A percentile compares a stretch with the other conserved stretches of the same genome.
These are phyloP conservation scores for Taphrina confusa DNA, from an alignment of 1,139 yeast species.

Conservation along the genomic window DNA sequence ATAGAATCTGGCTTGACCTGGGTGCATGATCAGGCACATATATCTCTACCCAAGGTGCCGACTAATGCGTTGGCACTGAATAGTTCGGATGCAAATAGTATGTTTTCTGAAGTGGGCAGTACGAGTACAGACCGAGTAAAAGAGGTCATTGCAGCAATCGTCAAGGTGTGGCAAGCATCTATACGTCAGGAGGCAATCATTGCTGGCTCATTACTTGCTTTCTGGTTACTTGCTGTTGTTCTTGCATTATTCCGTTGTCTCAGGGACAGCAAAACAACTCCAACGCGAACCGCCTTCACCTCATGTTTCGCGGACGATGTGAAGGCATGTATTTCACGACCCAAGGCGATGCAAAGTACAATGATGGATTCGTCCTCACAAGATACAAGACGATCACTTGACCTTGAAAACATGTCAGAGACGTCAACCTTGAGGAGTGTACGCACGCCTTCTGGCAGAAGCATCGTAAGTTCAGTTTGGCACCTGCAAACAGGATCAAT, in stretches of 20 bases:
- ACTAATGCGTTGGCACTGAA: slow-evolving; percentile 17
- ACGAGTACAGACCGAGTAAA: neutral
- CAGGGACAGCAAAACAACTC: neutral
- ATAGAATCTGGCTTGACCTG: slow-evolving; percentile 75
- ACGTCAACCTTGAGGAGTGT: neutral
- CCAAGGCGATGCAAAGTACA: neutral
- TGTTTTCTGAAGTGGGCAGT: neutral
- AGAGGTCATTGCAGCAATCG: neutral
- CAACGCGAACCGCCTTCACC: slow-evolving; percentile 12
- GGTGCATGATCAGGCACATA: slow-evolving; percentile 65
- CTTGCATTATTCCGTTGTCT: slow-evolving; percentile 5
- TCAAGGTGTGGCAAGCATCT: slow-evolving; percentile 8
- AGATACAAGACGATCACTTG: neutral
- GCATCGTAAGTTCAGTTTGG: no score
- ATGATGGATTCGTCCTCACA: neutral
- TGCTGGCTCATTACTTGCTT: slow-evolving; percentile 1
- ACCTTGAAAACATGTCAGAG: neutral
- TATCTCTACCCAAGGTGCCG: slow-evolving; percentile 56
- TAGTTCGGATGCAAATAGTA: neutral
- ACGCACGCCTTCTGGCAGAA: no score
- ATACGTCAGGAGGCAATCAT: slow-evolving; percentile 21
- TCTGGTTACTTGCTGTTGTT: slow-evolving; percentile 12
- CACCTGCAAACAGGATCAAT: no score
- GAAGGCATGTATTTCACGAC: slow-evolving; percentile 15
- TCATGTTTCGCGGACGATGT: slow-evolving; percentile 13